Percentiles rank a stretch among this genome's conserved stretches.
phyloP scores from a whole-genome alignment of 495 filamentous ascomycete genomes.

The Terfezia boudieri region DNA sequence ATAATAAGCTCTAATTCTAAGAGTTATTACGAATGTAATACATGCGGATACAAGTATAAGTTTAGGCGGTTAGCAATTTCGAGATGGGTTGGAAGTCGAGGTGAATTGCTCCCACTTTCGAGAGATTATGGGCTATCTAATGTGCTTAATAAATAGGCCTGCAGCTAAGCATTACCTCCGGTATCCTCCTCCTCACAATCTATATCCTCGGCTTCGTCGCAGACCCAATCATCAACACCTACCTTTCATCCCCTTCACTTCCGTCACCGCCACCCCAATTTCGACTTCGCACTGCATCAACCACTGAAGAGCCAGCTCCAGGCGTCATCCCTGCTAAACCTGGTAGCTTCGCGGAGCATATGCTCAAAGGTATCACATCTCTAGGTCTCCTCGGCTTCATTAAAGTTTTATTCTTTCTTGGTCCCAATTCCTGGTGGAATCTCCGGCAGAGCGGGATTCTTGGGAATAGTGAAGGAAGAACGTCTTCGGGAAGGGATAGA shows the following conservation, averaged over 20 bases:
- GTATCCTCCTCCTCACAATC: conserved; percentile 43
- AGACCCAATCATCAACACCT: conserved; percentile 78
- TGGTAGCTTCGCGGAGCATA: conserved; percentile 33
- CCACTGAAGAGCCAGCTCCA: not conserved
- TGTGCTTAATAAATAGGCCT: conserved; percentile 28
- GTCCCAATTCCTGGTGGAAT: conserved; percentile 57
- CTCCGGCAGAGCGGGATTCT: conserved; percentile 31
- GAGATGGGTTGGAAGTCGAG: conserved; percentile 39
- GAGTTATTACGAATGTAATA: conserved; percentile 75
- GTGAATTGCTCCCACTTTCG: conserved; percentile 24
- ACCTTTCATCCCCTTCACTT: conserved; percentile 41
- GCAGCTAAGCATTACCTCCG: conserved; percentile 42
- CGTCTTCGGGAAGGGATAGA: conserved; percentile 46
- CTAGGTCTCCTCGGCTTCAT: conserved; percentile 68
- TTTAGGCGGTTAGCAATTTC: conserved; percentile 37
- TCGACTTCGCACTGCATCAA: not conserved
- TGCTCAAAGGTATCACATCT: conserved; percentile 65
- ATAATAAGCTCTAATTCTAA: conserved; percentile 39
- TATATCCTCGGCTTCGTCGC: conserved; percentile 76
- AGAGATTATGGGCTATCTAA: not conserved
- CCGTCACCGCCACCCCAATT: conserved; percentile 3
- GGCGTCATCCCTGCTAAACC: not conserved
- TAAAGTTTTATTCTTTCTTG: conserved; percentile 52
- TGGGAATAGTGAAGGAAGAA: conserved; percentile 25
- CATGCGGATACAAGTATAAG: conserved; percentile 67